These are phyloP conservation scores for Puya raimondii DNA, from an alignment of 176 grass and related monocot genomes.

Conservation along the genomic window DNA sequence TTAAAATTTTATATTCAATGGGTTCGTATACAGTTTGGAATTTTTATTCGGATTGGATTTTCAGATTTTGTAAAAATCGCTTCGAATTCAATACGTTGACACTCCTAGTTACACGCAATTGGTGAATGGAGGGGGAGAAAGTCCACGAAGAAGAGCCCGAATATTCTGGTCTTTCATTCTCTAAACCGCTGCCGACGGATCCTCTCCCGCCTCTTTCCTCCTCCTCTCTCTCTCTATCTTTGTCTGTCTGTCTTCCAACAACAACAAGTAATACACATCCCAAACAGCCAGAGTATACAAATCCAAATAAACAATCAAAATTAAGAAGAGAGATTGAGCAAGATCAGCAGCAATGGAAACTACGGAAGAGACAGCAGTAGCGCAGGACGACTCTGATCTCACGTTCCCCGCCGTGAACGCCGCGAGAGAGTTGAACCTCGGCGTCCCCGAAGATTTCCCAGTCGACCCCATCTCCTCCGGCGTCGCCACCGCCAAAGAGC, in stretches of 20 bases:
- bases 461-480: constrained; percentile 3
- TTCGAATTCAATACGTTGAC: no score
- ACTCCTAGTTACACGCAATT: no score
- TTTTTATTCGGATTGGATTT: no score
- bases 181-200: not conserved
- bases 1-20: no score
- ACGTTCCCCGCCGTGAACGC: not conserved
- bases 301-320: not conserved
- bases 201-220: not conserved
- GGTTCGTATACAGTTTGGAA: no score
- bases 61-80: no score
- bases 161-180: no score
- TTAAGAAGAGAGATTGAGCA: not conserved
- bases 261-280: not conserved
- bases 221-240: not conserved
- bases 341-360: not conserved
- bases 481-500: not conserved
- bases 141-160: no score
- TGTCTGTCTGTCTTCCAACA: not conserved
- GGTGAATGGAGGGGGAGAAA: no score
- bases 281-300: not conserved
- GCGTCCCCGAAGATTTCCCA: constrained; percentile 3
- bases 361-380: not conserved
- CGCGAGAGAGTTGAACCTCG: not conserved
- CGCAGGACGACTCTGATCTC: not conserved